Base-by-base conservation (phyloP, 2,329 filamentous ascomycete species). In the Alternaria gaisen region DNA sequence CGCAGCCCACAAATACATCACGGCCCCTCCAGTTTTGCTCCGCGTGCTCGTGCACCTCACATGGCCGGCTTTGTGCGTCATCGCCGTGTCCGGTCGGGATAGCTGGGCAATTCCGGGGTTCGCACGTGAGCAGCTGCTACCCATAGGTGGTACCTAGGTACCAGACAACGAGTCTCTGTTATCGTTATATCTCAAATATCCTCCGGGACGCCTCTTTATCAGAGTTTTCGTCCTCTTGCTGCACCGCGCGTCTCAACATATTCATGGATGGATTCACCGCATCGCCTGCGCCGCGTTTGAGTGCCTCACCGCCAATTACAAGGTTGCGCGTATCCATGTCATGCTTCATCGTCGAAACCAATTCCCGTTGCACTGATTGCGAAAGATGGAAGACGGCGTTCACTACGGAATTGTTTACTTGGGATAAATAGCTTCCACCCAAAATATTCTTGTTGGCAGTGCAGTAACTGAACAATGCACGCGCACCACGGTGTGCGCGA, bases 11-110 rank as follows among this genome's bases (percentile, higher is more conserved):
- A 42, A 43, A 41, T 55, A 52, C 53, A 57, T 57, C 43, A 47
- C 41, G 50, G 43, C 61, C 68, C 66, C 66, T 63, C 64, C 64
- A 64, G 66, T 66, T 70, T 64, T 53, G 47, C 43, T 10, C 59
- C 56, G 54, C 58, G 48, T 55, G 65, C 60, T 58, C 60, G 58
- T 60, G 63, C 66, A 48, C 48, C 58, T 61, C 61, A 60, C 63
- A 56, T 53, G 53, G 56, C 43, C 20, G 47, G 26, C 34, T 36
- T 41, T n/a, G 55, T 58, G 55, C 55, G 59, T 61, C 58, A 36
- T 36, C 32, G 32, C n/a, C 38, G 16, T 34, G 34, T 40, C 22
- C 42, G 26, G 18, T 48, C 46, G 46, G 30, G 12, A 36, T 36
- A 36, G 32, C 30, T 32, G 30, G 30, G 30, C 43, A 30, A 47